Conservation (phyloP, 768 basidiomycete species). For the Porpolomopsis calyptriformis region DNA sequence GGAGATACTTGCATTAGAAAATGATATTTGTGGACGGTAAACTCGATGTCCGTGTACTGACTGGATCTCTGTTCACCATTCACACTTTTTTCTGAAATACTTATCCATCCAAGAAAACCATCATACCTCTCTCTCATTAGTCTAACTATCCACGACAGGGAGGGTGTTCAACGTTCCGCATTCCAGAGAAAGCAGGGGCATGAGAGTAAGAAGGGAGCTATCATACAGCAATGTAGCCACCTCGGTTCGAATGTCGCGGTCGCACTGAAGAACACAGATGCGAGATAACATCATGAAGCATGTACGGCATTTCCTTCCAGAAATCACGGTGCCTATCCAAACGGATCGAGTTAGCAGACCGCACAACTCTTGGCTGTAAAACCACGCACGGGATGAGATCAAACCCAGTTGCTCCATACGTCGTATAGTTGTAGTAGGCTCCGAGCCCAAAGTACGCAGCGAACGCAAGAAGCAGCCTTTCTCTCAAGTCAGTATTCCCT, state of each 20-base stretch:
- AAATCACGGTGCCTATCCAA: constrained; percentile 70
- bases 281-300: constrained; percentile 66
- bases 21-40: too few relatives aligned
- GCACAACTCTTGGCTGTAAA: not conserved
- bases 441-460: constrained; percentile 65
- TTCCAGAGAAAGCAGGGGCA: not conserved
- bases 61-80: too few relatives aligned
- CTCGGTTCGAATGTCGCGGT: constrained; percentile 53
- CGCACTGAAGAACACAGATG: constrained; percentile 69
- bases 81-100: too few relatives aligned
- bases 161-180: not conserved
- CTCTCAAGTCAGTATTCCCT: constrained; percentile 4
- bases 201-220: not conserved
- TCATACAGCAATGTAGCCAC: constrained; percentile 71
- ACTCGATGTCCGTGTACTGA: too few relatives aligned
- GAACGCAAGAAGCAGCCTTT: constrained; percentile 55
- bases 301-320: constrained; percentile 83
- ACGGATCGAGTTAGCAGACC: not conserved
- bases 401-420: constrained; percentile 72
- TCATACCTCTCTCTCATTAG: too few relatives aligned
- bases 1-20: too few relatives aligned
- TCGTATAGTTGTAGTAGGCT: constrained; percentile 81
- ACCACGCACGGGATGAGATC: constrained; percentile 74
- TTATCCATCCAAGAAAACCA: too few relatives aligned
- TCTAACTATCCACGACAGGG: too few relatives aligned